Evolutionary conservation across 2,329 filamentous ascomycete species (phyloP), one percentile per base, ranked within the genome.

Genomic region (Trichophyton mentagrophytes): DNA sequence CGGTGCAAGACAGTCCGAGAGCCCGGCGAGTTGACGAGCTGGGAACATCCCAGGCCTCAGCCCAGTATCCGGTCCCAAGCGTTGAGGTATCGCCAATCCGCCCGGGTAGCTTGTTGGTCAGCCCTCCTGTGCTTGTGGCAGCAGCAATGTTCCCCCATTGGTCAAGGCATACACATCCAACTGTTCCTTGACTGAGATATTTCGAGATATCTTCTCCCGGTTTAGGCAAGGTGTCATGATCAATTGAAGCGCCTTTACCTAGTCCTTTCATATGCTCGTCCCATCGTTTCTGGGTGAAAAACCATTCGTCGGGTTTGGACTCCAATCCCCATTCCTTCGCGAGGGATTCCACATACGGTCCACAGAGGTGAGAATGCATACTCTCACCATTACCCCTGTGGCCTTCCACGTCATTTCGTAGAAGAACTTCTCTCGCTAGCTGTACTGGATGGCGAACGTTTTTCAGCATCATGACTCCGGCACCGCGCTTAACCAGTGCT

Each of bases 51-150:
- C 89, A 95, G 66, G 90, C 83, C 70, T 95, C 90, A 0, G 90
- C 89, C 89, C 90, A 96, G 72, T 90, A 96, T 0, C 90, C 90
- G 0, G 90, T 87, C 0, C 90, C 90, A 0, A 90, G 76, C 0
- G 86, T 87, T 0, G 90, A 90, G 9, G 90, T 96, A 70, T 96
- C 90, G 0, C 90, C 90, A 64, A 95, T 86, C 20, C 90, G 79
- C 0, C 90, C 90, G 0, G 88, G 88, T 60, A 92, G 75, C 76
- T 96, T 96, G 71, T 96, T 96, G 22, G 90, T 96, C 72, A 95
- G 71, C 0, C 90, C 90, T 3, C 90, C 90, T 0, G 82, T 85
- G 40, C 80, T 83, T 0, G 83, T 85, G 2, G 83, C 83, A 53
- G 79, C 79, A 60, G 88, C 90, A 2, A 95, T 72, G 2, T 87